Conservation (phyloP, 2,329 filamentous ascomycete genomes). For the Phyllosticta citribraziliensis region DNA sequence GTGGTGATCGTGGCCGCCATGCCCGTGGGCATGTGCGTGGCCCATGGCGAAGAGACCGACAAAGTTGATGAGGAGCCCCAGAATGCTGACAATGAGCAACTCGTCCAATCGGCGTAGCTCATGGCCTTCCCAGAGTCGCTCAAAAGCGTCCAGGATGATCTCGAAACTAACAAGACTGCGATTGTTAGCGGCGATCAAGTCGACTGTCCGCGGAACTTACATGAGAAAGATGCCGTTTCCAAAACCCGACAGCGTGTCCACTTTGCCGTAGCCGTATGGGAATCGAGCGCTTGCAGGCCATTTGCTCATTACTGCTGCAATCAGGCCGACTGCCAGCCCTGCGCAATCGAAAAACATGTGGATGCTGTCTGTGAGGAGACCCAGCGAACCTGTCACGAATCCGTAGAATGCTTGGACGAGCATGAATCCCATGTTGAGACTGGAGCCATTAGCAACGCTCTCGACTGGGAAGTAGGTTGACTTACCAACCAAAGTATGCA, state of each 20-base stretch:
- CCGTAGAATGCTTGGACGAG: slow-evolving; percentile 88
- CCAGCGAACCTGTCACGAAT: slow-evolving; percentile 83
- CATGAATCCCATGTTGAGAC: slow-evolving; percentile 93
- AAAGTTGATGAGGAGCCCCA: slow-evolving; percentile 82
- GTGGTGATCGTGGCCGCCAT: slow-evolving; percentile 31
- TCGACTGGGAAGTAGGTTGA: slow-evolving; percentile 4
- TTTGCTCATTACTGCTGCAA: slow-evolving; percentile 90
- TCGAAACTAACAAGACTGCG: slow-evolving; percentile 80
- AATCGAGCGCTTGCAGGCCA: slow-evolving; percentile 86
- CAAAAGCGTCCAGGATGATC: slow-evolving; percentile 89
- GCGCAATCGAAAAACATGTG: slow-evolving; percentile 99
- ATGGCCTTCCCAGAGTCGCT: slow-evolving; percentile 73
- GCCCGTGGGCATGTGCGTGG: slow-evolving; percentile 43
- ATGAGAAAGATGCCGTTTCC: slow-evolving; percentile 93
- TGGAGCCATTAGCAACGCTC: slow-evolving; percentile 25
- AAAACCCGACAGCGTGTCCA: slow-evolving; percentile 92
- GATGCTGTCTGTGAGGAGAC: slow-evolving; percentile 92
- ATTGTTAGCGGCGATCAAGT: slow-evolving; percentile 11
- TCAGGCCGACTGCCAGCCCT: slow-evolving; percentile 78
- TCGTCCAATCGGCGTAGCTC: slow-evolving; percentile 78
- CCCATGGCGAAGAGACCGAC: slow-evolving; percentile 82
- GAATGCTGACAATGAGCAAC: slow-evolving; percentile 75
- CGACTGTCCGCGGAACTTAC: slow-evolving; percentile 37
- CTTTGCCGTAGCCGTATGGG: slow-evolving; percentile 92
- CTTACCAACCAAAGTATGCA: slow-evolving; percentile 91